Conservation (phyloP, 2,329 filamentous ascomycete genomes). For the Alternaria solani region DNA sequence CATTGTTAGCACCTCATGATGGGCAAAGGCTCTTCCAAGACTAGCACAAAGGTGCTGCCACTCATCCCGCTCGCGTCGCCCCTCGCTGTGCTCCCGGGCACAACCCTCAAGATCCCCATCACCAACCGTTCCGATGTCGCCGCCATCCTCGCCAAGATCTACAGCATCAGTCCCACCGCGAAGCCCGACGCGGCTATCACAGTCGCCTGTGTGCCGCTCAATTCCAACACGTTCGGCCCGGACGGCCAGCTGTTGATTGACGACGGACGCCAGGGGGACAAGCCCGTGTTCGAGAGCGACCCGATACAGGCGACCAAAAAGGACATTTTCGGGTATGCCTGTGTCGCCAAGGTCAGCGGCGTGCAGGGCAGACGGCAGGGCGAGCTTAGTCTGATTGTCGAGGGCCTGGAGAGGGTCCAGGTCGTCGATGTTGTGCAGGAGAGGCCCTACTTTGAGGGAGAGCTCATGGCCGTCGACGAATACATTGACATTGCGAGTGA, state of each 20-base stretch:
- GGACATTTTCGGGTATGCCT: conserved; percentile 84
- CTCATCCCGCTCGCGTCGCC: conserved; percentile 84
- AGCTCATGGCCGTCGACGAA: conserved; percentile 76
- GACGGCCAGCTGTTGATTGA: conserved; percentile 80
- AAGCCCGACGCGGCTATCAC: conserved; percentile 74
- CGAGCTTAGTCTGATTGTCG: conserved; percentile 83
- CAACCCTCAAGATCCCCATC: conserved; percentile 84
- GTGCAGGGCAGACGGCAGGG: conserved; percentile 58
- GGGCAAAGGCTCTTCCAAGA: conserved; percentile 48
- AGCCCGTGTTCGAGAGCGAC: conserved; percentile 58
- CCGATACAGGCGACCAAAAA: conserved; percentile 54
- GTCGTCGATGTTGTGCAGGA: conserved; percentile 79
- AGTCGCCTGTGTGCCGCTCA: conserved; percentile 87
- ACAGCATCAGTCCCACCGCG: conserved; percentile 73
- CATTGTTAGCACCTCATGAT: conserved; percentile 29
- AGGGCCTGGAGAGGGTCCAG: conserved; percentile 80
- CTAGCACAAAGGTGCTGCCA: conserved; percentile 63
- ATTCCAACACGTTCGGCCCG: conserved; percentile 72
- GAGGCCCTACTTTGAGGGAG: conserved; percentile 85
- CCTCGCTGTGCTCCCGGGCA: conserved; percentile 83
- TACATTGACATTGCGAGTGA: conserved; percentile 56
- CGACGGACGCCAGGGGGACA: conserved; percentile 60
- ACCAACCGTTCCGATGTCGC: conserved; percentile 86
- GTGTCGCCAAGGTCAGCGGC: conserved; percentile 64
- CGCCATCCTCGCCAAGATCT: conserved; percentile 84